These are phyloP conservation scores for Colletotrichum higginsianum DNA, from an alignment of 2,329 filamentous ascomycete species.

Conservation along the genomic window DNA sequence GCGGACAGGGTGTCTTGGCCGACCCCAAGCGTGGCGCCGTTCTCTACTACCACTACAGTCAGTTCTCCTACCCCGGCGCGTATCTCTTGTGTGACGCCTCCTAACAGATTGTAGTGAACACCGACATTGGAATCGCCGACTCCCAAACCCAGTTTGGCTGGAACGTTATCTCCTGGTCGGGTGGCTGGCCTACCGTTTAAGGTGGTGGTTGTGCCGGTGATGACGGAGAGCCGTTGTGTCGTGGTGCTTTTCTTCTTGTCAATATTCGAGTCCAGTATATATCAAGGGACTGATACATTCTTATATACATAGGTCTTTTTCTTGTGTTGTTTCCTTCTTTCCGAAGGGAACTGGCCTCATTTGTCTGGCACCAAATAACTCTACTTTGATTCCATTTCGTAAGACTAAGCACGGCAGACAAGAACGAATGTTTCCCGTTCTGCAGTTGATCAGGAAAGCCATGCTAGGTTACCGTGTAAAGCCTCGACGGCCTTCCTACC, in stretches of 20 bases:
- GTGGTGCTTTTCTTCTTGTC: conserved; percentile 17
- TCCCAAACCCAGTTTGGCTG: conserved; percentile 66
- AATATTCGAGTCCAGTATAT: conserved; percentile 20
- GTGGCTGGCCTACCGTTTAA: conserved; percentile 61
- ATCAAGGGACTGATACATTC: not conserved
- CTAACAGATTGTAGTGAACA: conserved; percentile 47
- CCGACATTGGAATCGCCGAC: conserved; percentile 52
- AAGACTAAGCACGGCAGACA: no score
- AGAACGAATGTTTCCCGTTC: no score
- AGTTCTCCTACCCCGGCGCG: not conserved
- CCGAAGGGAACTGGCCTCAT: no score
- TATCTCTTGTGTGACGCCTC: not conserved
- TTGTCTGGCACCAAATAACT: no score
- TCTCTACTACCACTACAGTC: conserved; percentile 59
- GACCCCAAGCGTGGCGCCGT: conserved; percentile 54
- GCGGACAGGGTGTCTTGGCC: conserved; percentile 67
- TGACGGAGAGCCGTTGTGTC: not conserved
- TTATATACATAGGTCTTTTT: not conserved
- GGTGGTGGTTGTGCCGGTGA: not conserved
- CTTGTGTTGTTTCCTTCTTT: no score
- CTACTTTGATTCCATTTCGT: no score
- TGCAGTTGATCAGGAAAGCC: no score
- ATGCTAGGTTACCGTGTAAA: no score
- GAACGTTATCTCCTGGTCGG: conserved; percentile 64
- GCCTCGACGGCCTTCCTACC: no score